Evolutionary conservation across 768 basidiomycete genomes (phyloP), one percentile per base, ranked within the genome.

Genomic region (Pleurotus djamor): DNA sequence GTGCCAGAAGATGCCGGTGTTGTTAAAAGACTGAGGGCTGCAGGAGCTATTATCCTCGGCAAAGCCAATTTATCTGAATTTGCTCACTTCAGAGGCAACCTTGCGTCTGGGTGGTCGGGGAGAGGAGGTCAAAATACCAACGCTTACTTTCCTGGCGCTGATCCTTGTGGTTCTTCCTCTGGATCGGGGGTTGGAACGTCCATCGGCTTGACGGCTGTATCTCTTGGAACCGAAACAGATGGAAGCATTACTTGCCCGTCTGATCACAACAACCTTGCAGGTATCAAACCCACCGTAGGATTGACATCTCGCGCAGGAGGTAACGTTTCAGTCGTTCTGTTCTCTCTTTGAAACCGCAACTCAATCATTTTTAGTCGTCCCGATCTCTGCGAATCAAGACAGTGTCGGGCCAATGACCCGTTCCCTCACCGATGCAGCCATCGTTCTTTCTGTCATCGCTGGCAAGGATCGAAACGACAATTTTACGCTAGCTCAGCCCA

Each of bases 221-320:
- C 78, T 0, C 69, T 84, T 1, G 81, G 79, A 10, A 75, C 80
- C 2, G 82, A 84, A 58, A 83, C 83, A 0, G 78, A 81, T 58
- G 82, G 84, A 5, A 83, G 83, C 57, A 83, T 85, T 33, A 80
- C 76, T 4, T 84, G 77, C 60, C 86, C 83, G 16, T 67, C 79
- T 0, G 75, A 73, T 62, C 68, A 75, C 17, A 85, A 85, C 54
- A 85, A 85, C 61, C 47, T 85, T 4, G 85, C 75, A 3, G 85
- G 84, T 0, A 82, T 87, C 52, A 85, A 85, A 63, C 83, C 86
- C 0, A 86, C 82, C 2, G 76, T 86, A 8, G 85, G 85, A 0
- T 67, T 85, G 36, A 84, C 83, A 4, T 86, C 84, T 4, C 75
- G 83, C 14, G 81, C 83, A 13, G 85, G 84, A 68, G 85, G 85